phyloP scores from a whole-genome alignment of 306 rosid species.

The Senna tora region DNA sequence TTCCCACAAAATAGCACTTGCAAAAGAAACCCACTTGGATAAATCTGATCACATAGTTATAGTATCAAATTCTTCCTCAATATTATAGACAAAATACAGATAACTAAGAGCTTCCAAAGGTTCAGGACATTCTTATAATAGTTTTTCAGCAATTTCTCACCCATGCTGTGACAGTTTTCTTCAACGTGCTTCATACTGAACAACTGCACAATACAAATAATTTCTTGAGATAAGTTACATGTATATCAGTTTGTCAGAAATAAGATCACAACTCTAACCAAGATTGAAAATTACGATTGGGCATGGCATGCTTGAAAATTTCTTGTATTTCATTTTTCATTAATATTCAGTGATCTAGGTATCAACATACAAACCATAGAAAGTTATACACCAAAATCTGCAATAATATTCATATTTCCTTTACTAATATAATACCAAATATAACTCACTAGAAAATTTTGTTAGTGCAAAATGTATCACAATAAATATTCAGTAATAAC shows the following conservation, averaged over 20 bases:
- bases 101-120: background rate
- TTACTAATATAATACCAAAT: background rate
- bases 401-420: background rate
- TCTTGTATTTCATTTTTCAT: background rate
- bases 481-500: background rate
- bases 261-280: background rate
- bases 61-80: conserved; percentile 4
- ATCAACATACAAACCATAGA: background rate
- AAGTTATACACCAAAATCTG: background rate
- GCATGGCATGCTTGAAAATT: background rate
- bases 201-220: conserved; percentile 42
- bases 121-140: background rate
- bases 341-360: background rate
- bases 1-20: background rate
- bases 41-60: background rate
- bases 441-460: background rate
- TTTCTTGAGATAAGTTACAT: background rate
- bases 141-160: background rate
- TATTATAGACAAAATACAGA: background rate
- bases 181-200: conserved; percentile 53
- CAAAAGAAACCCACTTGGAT: background rate
- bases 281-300: conserved; percentile 2
- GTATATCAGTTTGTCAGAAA: background rate
- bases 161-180: conserved; percentile 11
- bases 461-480: background rate